Conservation (phyloP, 176 grass and related monocot species). For the Miscanthus lutarioriparius region DNA sequence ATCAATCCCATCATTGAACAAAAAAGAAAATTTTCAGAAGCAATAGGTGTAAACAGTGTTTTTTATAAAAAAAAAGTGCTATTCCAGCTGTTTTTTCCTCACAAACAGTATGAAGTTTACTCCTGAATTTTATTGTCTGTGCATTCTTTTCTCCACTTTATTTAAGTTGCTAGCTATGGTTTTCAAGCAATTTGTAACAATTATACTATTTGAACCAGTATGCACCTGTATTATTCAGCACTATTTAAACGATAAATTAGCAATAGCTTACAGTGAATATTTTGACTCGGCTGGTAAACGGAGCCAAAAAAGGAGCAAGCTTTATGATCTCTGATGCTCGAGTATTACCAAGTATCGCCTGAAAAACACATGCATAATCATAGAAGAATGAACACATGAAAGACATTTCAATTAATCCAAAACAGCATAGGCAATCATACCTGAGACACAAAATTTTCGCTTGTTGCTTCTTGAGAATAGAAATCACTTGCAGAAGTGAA, state of each 20-base stretch:
- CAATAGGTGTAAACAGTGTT: background rate
- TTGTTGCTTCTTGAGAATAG: slow-evolving; percentile 91
- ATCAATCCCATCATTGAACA: background rate
- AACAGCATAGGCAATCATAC: slow-evolving; percentile 43
- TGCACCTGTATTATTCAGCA: background rate
- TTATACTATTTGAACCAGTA: background rate
- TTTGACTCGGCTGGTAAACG: slow-evolving; percentile 92
- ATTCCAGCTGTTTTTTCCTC: background rate
- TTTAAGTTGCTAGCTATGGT: background rate
- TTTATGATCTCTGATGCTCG: slow-evolving; percentile 91
- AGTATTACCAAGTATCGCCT: slow-evolving; percentile 91
- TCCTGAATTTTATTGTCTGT: background rate
- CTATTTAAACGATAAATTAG: slow-evolving; percentile 1
- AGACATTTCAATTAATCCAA: slow-evolving; percentile 32
- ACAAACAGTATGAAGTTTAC: background rate
- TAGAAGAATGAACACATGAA: slow-evolving; percentile 31
- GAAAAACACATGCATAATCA: slow-evolving; percentile 21
- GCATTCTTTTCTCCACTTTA: background rate
- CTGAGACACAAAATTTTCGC: slow-evolving; percentile 98
- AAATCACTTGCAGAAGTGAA: slow-evolving; percentile 86
- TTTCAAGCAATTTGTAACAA: background rate
- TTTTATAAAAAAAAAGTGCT: background rate
- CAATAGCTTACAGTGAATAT: slow-evolving; percentile 80
- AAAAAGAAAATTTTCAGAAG: background rate
- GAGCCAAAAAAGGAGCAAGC: slow-evolving; percentile 90